phyloP scores from a whole-genome alignment of 2,329 filamentous ascomycete genomes.

The Ophiocordyceps polyrhachis-furcata region DNA sequence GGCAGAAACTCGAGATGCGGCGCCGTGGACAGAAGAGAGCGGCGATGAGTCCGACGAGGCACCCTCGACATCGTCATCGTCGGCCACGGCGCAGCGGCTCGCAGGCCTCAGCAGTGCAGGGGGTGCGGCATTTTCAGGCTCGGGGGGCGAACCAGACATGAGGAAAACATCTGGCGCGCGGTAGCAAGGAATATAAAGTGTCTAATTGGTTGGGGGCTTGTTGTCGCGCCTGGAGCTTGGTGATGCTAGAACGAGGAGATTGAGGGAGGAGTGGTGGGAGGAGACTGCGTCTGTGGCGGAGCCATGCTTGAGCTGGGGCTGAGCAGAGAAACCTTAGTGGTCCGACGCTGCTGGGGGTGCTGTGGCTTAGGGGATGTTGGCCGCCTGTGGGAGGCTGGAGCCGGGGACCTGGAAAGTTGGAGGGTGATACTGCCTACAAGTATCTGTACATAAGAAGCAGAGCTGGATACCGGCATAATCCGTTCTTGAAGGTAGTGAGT shows the following conservation, averaged over 20 bases:
- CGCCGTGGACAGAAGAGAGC: not conserved
- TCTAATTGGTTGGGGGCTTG: not conserved
- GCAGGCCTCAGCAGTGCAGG: conserved; percentile 22
- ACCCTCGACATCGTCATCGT: conserved; percentile 1
- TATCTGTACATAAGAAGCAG: not conserved
- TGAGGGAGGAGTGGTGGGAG: too few relatives aligned
- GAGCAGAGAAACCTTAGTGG: not conserved
- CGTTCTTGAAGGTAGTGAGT: not conserved
- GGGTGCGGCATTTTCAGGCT: conserved; percentile 36
- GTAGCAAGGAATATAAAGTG: not conserved
- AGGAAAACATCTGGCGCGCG: conserved; percentile 33
- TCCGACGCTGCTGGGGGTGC: not conserved
- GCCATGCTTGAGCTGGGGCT: too few relatives aligned
- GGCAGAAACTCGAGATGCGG: not conserved
- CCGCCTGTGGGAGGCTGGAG: not conserved
- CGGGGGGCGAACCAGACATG: conserved; percentile 35
- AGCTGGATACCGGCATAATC: too few relatives aligned
- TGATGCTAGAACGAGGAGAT: too few relatives aligned
- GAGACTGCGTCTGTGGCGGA: not conserved
- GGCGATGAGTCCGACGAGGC: not conserved
- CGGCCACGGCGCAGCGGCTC: not conserved
- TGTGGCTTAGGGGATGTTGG: not conserved
- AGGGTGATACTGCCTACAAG: not conserved
- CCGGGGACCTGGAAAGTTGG: not conserved
- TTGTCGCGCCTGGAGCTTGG: too few relatives aligned